Base-by-base conservation (phyloP, 495 filamentous ascomycete genomes). In the Daldinia loculata region DNA sequence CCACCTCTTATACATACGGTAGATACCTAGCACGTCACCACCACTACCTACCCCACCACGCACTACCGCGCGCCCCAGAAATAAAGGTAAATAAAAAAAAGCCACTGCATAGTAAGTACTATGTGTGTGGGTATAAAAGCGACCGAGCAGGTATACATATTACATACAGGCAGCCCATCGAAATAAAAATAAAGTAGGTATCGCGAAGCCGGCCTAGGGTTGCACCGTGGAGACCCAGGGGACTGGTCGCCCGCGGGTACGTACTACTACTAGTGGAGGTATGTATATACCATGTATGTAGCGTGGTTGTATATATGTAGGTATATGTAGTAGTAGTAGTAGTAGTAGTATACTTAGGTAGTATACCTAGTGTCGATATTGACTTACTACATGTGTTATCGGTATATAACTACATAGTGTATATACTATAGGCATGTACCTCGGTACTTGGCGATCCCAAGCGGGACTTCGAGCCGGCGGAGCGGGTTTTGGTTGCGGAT, bases 381-480 rank as follows among this genome's bases (percentile, higher is more conserved):
- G 17, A 45, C 41, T 45, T 45, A 45, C 41, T 45, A 45, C 41
- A 45, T 45, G 11, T 5, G 39, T n/a, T 8, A n/a, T 45, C 5
- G 41, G 41, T 19, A 45, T 8, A 34, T 34, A 32, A 5, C 15
- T 43, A 41, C 2, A 0, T 36, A 38, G 36, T 38, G 0, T 30
- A 30, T 30, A 4, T 30, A n/a, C n/a, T n/a, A n/a, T n/a, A n/a
- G n/a, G 29, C 8, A 30, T 30, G 39, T 43, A 43, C 69, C 59
- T 57, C 52, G 61, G 60, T 71, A 59, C 64, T 48, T 67, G 60
- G 11, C 34, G 12, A 72, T 67, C 43, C 5, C 34, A 29, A 7
- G 66, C 66, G 70, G 70, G 66, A 73, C 57, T 73, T 73, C 70
- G 70, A 73, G 70, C 70, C 70, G 70, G 56, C 66, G 66, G 66